Evolutionary conservation across 352 stramenopile genomes (phyloP), one percentile per base, ranked within the genome.

Genomic region (Globisporangium middletonii): DNA sequence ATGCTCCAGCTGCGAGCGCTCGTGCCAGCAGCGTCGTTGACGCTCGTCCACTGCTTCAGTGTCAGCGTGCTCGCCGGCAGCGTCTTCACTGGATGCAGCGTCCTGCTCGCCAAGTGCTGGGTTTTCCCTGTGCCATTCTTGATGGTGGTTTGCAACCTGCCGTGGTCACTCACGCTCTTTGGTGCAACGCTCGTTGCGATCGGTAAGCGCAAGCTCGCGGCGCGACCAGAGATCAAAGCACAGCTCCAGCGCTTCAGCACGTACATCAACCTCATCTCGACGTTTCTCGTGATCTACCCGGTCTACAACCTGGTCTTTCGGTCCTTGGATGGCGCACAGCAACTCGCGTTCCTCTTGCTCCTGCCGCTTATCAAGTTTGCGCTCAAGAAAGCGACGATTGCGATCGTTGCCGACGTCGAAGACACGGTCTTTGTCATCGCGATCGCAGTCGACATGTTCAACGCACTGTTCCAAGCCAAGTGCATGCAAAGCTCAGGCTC

Each of bases 401-500:
- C 3, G 2, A 16, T 56, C 13, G 19, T 56, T 1, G 38, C 9
- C 16, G 41, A 55, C 3, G 61, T 71, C 18, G 46, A 50, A 0
- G 56, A 62, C 28, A 23, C 38, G 3, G 38, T 51, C 5, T 37
- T 43, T 2, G 35, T 55, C 18, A 18, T 62, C 3, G 48, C 19
- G 1, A 30, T 38, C 4, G 16, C 49, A 0, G 41, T 63, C 41
- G 57, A 63, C 44, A 27, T 57, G 26, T 63, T 57, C 50, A 63
- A 57, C 41, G 49, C 57, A 12, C 38, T 63, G 9, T 63, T 53
- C 30, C 49, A 63, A 15, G 41, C 57, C 13, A 63, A 69, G 23
- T 67, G 66, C 13, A 63, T 59, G 4, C 68, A 77, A 33, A 63
- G 16, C 28, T 44, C 57, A 3, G 42, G 16, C 0, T 57, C 49